phyloP scores from a whole-genome alignment of 345 rosid species.

The Salix exigua region DNA sequence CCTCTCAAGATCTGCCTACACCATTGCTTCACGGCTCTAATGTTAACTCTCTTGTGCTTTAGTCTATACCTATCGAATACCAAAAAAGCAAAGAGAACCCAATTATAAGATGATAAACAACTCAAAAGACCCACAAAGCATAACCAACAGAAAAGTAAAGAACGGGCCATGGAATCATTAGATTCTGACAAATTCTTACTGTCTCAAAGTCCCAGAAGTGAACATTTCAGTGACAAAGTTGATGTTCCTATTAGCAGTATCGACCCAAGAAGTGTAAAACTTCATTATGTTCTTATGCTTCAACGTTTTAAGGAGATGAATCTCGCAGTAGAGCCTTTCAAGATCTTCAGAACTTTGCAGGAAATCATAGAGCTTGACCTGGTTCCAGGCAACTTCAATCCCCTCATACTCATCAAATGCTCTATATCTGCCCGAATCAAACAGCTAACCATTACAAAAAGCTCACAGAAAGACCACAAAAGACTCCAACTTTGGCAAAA shows the following conservation, averaged over 20 bases:
- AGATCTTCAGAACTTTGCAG: conserved; percentile 90
- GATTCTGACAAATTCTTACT: conserved; percentile 47
- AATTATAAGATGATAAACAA: conserved; percentile 7
- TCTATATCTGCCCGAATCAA: conserved; percentile 57
- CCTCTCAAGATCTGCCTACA: conserved; percentile 89
- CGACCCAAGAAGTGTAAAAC: conserved; percentile 91
- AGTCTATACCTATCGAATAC: conserved; percentile 52
- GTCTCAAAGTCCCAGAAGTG: conserved; percentile 91
- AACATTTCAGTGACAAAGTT: conserved; percentile 95
- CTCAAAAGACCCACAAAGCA: conserved; percentile 13
- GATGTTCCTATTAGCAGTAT: conserved; percentile 69
- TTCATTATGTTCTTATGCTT: conserved; percentile 91
- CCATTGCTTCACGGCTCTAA: conserved; percentile 90
- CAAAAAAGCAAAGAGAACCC: not conserved
- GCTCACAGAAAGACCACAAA: conserved; percentile 14
- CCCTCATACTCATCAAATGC: conserved; percentile 94
- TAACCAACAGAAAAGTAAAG: conserved; percentile 1
- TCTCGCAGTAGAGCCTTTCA: conserved; percentile 88
- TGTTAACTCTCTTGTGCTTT: conserved; percentile 83
- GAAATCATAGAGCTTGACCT: conserved; percentile 91
- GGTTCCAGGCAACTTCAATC: conserved; percentile 99
- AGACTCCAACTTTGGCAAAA: conserved; percentile 11
- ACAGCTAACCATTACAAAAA: conserved; percentile 21
- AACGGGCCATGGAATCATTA: conserved; percentile 3
- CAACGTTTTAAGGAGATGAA: conserved; percentile 87